Evolutionary conservation across 768 basidiomycete species (phyloP).

Genomic region (Wakefieldia striispora): DNA sequence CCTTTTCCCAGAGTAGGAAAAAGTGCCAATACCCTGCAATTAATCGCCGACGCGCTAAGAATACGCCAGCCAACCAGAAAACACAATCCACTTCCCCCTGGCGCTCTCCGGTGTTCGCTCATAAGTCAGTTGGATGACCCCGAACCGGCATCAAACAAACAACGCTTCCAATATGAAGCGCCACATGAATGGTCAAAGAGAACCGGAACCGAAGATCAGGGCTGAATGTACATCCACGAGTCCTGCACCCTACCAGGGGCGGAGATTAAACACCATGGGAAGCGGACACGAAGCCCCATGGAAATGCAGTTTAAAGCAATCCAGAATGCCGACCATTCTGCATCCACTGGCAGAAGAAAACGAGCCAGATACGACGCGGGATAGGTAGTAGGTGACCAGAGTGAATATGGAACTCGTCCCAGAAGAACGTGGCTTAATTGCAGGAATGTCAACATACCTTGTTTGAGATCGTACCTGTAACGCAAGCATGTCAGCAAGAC

Average conservation of each 20-base stretch:
- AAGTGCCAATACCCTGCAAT: no score
- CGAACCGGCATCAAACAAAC: not conserved
- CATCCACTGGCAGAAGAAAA: not conserved
- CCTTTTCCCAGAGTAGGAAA: no score
- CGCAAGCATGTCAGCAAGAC: conserved; percentile 7
- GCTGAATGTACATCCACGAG: no score
- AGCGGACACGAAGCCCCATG: not conserved
- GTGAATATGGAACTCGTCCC: no score
- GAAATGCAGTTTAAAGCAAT: conserved; percentile 3
- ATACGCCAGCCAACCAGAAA: no score
- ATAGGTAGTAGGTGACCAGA: no score
- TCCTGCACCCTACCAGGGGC: not conserved
- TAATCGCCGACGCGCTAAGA: no score
- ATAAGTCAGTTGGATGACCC: no score
- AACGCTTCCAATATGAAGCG: not conserved
- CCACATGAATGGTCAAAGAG: not conserved
- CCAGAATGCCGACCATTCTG: not conserved
- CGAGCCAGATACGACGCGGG: not conserved
- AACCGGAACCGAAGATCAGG: conserved; percentile 7
- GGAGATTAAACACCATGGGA: conserved; percentile 10
- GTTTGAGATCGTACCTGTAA: conserved; percentile 89
- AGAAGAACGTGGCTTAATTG: no score
- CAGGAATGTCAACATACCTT: conserved; percentile 50
- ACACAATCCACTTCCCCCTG: no score
- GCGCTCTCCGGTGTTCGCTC: not conserved